Base-by-base conservation (phyloP, 139 green algal genomes). In the Chlamydomonas schloesseri region DNA sequence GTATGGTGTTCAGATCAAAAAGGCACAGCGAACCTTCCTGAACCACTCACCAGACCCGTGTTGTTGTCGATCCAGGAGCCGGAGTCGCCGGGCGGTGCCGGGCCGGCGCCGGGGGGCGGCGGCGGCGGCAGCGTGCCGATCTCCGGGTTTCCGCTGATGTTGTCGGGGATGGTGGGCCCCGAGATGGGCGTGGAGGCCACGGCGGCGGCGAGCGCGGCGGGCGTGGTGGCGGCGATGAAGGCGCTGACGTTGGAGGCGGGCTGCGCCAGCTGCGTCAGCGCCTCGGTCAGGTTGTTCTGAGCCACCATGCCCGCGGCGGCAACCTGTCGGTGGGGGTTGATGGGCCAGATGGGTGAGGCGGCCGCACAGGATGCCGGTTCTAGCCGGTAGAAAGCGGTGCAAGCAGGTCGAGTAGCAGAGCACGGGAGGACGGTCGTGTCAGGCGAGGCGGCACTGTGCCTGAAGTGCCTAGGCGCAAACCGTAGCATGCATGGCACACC, bases 231-330 rank as follows among this genome's bases (percentile, higher is more conserved):
- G 62, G 42, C n/a, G 64, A 75, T 53, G 65, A 84, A 84, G 64
- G 42, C 65, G 42, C 64, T 50, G 78, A 84, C 46, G 62, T 50
- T 75, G 42, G 78, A 0, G 42, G 5, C n/a, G 18, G 42, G 46
- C 24, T 31, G 42, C 36, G 78, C 65, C 47, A 84, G 64, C 46
- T 75, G 64, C 4, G 64, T 65, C 20, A 84, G 78, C 46, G n/a
- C n/a, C 37, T 64, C 28, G 18, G 78, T 74, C n/a, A 84, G 17
- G 58, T 67, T 31, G 47, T 75, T n/a, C 78, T 84, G 78, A 11
- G 64, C 78, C 23, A 84, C 46, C 21, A 67, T 20, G 36, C 64
- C 60, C 11, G 78, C 68, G 46, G 78, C 78, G 23, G 65, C 78
- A 1, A 84, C 78, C 78, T 84, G 78, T 9, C 6, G 5, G 26